Base-by-base conservation (phyloP, 2,329 filamentous ascomycete genomes). In the Pseudogymnoascus destructans region DNA sequence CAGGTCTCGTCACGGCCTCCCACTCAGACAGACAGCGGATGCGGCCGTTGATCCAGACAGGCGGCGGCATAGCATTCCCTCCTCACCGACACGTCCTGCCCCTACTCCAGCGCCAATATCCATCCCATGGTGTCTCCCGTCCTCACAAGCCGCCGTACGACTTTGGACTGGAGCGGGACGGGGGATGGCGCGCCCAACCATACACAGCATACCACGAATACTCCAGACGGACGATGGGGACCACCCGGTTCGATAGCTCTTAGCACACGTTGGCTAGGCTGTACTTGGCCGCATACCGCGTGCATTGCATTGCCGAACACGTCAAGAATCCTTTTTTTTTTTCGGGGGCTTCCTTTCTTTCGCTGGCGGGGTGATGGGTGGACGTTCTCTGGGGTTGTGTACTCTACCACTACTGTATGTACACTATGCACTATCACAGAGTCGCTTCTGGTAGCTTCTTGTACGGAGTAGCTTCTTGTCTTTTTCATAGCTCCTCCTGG, bases 141-240 rank as follows among this genome's bases (percentile, higher is more conserved):
- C 19, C 36, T 40, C 36, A 19, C 15, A 40, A 17, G 8, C 6
- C 19, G 38, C 23, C 19, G 38, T 42, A 42, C 38, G 38, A 42
- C 38, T 23, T 42, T 42, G 17, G 17, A 21, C 17, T 3, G 38
- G 7, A 42, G 38, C 17, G 38, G 38, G 38, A 40, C 36, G 9
- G 9, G 15, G 33, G 15, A 3, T 6, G 36, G 38, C 4, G 13
- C 38, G 38, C 38, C 38, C 38, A 42, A 42, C 38, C 38, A 42
- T 42, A 42, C 38, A 42, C 38, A 42, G 38, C 38, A 21, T 42
- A n/a, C n/a, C 38, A 42, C 38, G 38, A 42, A 42, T 40, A 40
- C 36, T 11, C 15, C 36, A 15, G 36, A 23, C 23, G 23, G 23
- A 23, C 23, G 3, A 23, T 23, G 23, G 23, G 6, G 10, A 9